Evolutionary conservation across 768 basidiomycete species (phyloP).

Genomic region (Peribolospora kevripleyi): DNA sequence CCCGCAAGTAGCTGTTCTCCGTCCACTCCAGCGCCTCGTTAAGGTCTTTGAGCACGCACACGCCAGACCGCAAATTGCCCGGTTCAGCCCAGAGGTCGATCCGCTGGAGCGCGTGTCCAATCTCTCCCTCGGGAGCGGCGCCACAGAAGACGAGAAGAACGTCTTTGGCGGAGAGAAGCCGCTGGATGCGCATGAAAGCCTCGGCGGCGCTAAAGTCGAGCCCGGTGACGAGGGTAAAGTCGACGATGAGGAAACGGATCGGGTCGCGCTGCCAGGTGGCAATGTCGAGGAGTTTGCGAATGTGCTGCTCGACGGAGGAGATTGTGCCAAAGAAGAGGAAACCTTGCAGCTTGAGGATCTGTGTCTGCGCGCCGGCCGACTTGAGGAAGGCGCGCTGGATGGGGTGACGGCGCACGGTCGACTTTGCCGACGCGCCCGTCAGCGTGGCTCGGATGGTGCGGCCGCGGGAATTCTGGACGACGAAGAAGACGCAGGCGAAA

Average conservation of each 20-base stretch:
- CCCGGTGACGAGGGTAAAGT: constrained; percentile 48
- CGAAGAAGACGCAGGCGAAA: constrained; percentile 88
- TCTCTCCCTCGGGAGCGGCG: constrained; percentile 32
- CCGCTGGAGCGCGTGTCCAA: constrained; percentile 47
- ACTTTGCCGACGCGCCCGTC: constrained; percentile 60
- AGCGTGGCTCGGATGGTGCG: constrained; percentile 51
- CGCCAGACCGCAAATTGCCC: constrained; percentile 31
- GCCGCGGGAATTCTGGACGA: constrained; percentile 75
- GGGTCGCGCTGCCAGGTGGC: constrained; percentile 48
- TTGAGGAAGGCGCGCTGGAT: constrained; percentile 53
- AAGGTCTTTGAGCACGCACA: constrained; percentile 56
- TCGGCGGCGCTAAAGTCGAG: constrained; percentile 90
- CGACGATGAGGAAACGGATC: constrained; percentile 71
- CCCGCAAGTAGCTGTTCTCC: constrained; percentile 14
- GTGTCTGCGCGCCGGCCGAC: constrained; percentile 61
- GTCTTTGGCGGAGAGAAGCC: constrained; percentile 45
- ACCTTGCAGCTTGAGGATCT: constrained; percentile 66
- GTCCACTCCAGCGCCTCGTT: constrained; percentile 62
- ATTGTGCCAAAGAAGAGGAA: constrained; percentile 91
- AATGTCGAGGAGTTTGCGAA: constrained; percentile 46
- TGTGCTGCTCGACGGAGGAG: constrained; percentile 61
- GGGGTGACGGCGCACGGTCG: constrained; percentile 56
- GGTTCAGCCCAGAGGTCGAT: constrained; percentile 45
- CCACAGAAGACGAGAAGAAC: constrained; percentile 81
- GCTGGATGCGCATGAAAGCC: constrained; percentile 74